These are phyloP conservation scores for Paramecium primaurelia DNA, from an alignment of 73 alveolate genomes.

Conservation along the genomic window DNA sequence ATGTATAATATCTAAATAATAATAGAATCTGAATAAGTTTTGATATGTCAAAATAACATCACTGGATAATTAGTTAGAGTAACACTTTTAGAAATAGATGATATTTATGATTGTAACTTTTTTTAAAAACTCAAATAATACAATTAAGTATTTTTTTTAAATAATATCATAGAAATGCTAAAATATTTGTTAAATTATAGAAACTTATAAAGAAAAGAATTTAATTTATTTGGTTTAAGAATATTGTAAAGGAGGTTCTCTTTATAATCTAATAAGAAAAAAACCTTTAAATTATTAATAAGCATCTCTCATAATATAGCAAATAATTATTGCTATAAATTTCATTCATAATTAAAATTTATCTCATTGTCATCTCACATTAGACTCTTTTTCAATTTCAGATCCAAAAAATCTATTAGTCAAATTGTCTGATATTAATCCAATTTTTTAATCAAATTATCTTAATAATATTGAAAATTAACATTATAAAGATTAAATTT, in stretches of 20 bases:
- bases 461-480: not conserved
- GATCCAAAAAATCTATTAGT: not conserved
- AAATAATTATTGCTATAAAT: not conserved
- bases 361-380: not conserved
- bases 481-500: not conserved
- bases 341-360: not conserved
- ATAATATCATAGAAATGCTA: not conserved
- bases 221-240: not conserved
- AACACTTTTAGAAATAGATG: not conserved
- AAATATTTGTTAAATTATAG: not conserved
- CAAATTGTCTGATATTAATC: not conserved
- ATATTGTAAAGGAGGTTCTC: not conserved
- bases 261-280: not conserved
- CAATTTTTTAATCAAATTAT: not conserved
- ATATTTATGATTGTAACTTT: not conserved
- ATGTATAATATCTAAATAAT: not conserved
- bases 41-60: not conserved
- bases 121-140: not conserved
- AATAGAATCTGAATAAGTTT: not conserved
- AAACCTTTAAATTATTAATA: not conserved
- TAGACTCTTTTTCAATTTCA: not conserved
- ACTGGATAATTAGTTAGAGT: not conserved
- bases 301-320: not conserved
- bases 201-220: not conserved
- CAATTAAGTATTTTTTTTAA: not conserved